Evolutionary conservation across 1,139 yeast genomes (phyloP).

Genomic region (Geotrichum bryndzae): DNA sequence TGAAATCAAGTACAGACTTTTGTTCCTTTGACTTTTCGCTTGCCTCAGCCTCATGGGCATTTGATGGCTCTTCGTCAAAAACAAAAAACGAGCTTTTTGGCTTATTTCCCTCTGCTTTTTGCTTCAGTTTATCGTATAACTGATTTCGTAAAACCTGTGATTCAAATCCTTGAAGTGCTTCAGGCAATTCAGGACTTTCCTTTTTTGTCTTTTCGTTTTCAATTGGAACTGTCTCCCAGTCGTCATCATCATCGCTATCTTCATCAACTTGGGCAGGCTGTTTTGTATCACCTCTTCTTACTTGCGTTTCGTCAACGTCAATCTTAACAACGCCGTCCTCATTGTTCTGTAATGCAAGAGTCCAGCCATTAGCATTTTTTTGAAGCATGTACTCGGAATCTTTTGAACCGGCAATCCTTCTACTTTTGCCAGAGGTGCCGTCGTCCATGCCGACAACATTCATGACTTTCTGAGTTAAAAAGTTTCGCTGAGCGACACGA

Average conservation of each 20-base stretch:
- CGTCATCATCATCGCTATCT: slow-evolving; percentile 40
- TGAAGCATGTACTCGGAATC: slow-evolving; percentile 71
- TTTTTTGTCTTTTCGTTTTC: slow-evolving; percentile 18
- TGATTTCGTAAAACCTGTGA: slow-evolving; percentile 25
- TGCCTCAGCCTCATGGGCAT: not conserved
- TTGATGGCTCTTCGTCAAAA: slow-evolving; percentile 8
- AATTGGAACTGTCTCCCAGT: slow-evolving; percentile 56
- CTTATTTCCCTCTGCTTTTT: slow-evolving; percentile 7
- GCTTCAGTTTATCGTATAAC: slow-evolving; percentile 24
- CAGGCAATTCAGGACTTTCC: slow-evolving; percentile 20
- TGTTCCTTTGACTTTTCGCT: not conserved
- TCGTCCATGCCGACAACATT: slow-evolving; percentile 68
- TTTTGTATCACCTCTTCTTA: slow-evolving; percentile 26
- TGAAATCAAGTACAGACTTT: not conserved
- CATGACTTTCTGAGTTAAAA: slow-evolving; percentile 81
- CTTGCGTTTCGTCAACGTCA: slow-evolving; percentile 19
- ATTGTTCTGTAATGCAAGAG: slow-evolving; percentile 54
- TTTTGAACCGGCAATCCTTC: slow-evolving; percentile 80
- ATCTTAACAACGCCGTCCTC: slow-evolving; percentile 31
- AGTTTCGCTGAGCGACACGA: slow-evolving; percentile 88
- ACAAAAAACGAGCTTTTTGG: slow-evolving; percentile 9
- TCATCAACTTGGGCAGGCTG: slow-evolving; percentile 15
- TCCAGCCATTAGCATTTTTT: slow-evolving; percentile 82
- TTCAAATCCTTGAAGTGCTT: slow-evolving; percentile 27
- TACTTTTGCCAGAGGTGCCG: slow-evolving; percentile 27